These are phyloP conservation scores for Canavalia ensiformis DNA, from an alignment of 306 rosid species.

Conservation along the genomic window DNA sequence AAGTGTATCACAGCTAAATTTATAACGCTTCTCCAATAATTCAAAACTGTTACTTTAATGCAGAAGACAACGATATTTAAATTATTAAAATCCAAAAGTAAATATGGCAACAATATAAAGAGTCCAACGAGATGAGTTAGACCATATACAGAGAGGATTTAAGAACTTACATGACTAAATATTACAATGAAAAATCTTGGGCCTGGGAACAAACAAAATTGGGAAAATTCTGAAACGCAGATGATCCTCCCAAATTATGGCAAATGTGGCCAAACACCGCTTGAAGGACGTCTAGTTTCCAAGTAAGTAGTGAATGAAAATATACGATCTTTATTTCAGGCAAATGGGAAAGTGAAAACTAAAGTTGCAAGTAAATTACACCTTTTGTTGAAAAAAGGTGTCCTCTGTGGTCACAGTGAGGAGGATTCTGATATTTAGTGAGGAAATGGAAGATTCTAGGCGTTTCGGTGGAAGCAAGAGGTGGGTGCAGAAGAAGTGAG, in stretches of 20 bases:
- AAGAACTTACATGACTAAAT: slow-evolving; percentile 12
- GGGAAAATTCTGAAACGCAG: slow-evolving; percentile 9
- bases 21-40: neutral
- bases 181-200: neutral
- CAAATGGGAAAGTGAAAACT: neutral
- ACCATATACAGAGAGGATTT: neutral
- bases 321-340: neutral
- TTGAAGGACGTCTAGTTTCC: neutral
- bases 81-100: neutral
- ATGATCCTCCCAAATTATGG: neutral
- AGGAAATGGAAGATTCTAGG: neutral
- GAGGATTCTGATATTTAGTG: neutral
- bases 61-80: neutral
- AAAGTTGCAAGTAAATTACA: neutral
- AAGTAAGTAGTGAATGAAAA: neutral
- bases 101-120: neutral
- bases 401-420: neutral
- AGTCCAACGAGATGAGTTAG: neutral
- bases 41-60: slow-evolving; percentile 1
- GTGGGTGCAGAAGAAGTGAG: neutral
- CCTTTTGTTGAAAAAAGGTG: neutral
- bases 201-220: neutral
- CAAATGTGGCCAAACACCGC: neutral
- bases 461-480: neutral
- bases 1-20: neutral